Conservation (phyloP, 1,284 basidiomycete species). For the Heterobasidion annosum region DNA sequence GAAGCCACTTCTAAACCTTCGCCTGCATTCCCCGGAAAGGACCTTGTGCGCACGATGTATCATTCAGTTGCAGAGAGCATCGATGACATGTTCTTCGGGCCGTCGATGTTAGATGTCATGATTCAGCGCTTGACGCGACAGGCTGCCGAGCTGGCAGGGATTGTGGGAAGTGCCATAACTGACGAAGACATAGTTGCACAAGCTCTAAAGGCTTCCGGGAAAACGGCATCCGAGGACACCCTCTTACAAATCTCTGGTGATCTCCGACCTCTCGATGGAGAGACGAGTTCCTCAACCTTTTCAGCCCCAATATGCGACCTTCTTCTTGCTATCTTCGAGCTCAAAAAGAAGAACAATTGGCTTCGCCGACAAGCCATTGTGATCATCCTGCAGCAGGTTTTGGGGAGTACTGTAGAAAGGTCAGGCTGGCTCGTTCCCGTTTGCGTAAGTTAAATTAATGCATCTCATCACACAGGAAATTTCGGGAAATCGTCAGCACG, state of each 20-base stretch:
- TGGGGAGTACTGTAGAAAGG: slow-evolving; percentile 94
- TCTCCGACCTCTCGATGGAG: slow-evolving; percentile 74
- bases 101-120: slow-evolving; percentile 92
- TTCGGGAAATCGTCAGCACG: slow-evolving; percentile 68
- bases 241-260: slow-evolving; percentile 63
- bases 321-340: slow-evolving; percentile 86
- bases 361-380: slow-evolving; percentile 92
- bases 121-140: slow-evolving; percentile 83
- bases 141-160: slow-evolving; percentile 79
- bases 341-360: slow-evolving; percentile 96
- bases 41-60: slow-evolving; percentile 78
- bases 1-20: slow-evolving; percentile 22
- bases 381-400: slow-evolving; percentile 90
- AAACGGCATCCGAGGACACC: slow-evolving; percentile 53
- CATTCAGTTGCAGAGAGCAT: slow-evolving; percentile 85
- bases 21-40: slow-evolving; percentile 53
- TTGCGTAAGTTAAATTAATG: background rate
- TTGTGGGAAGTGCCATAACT: slow-evolving; percentile 69
- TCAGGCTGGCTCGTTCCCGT: slow-evolving; percentile 22
- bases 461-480: slow-evolving; percentile 50
- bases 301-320: slow-evolving; percentile 93
- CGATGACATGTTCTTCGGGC: slow-evolving; percentile 89
- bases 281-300: slow-evolving; percentile 80
- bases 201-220: slow-evolving; percentile 63
- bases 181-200: slow-evolving; percentile 80